Evolutionary conservation across 2,329 filamentous ascomycete species (phyloP).

Genomic region (Alternaria alternata): DNA sequence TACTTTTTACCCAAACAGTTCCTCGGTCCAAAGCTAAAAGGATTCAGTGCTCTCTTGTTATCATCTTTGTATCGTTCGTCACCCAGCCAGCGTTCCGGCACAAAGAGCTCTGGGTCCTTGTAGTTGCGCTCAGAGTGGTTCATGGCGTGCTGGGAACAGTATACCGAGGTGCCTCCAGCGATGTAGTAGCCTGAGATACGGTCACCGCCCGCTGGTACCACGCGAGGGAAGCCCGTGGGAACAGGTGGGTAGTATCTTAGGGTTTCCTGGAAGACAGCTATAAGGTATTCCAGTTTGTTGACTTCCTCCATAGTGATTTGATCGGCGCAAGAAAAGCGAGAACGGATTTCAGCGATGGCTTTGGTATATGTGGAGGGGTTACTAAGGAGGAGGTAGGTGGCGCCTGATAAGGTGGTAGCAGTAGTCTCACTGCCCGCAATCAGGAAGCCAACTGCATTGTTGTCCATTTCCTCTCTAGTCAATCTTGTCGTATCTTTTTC

Average conservation of each 20-base stretch:
- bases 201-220: constrained; percentile 35
- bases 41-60: constrained; percentile 38
- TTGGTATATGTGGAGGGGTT: constrained; percentile 27
- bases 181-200: constrained; percentile 39
- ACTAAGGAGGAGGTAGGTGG: constrained; percentile 53
- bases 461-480: constrained; percentile 44
- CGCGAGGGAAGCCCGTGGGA: constrained; percentile 40
- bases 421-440: constrained; percentile 58
- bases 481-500: constrained; percentile 22
- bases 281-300: constrained; percentile 38
- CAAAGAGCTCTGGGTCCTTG: constrained; percentile 34
- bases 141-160: constrained; percentile 43
- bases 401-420: constrained; percentile 54
- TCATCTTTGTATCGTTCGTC: constrained; percentile 45
- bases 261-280: constrained; percentile 39
- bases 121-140: constrained; percentile 43
- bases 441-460: constrained; percentile 46
- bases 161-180: constrained; percentile 35
- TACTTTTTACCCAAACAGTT: constrained; percentile 47
- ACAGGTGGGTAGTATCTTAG: constrained; percentile 41
- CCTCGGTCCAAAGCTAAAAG: constrained; percentile 40
- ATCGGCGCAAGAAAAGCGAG: constrained; percentile 22
- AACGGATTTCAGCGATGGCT: constrained; percentile 34
- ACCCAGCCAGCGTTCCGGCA: constrained; percentile 51
- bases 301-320: constrained; percentile 41